These are phyloP conservation scores for Pascua sp. DNA, from an alignment of 1,284 basidiomycete species.

Conservation along the genomic window DNA sequence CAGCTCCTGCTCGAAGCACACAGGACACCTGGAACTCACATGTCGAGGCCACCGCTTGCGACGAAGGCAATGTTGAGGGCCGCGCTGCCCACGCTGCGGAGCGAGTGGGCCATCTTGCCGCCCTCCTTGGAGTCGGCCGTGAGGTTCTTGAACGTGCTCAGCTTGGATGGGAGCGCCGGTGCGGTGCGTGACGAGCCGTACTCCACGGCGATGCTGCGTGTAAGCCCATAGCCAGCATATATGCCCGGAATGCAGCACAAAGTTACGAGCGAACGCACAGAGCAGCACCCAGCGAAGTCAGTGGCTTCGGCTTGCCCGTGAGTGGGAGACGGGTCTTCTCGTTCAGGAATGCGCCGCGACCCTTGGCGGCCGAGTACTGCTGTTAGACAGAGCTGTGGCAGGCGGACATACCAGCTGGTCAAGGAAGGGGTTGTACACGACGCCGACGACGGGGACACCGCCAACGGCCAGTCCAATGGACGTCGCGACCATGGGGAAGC, in stretches of 20 bases:
- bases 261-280: slow-evolving; percentile 47
- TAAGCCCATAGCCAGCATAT: background rate
- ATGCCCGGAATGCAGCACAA: too few species aligned
- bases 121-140: slow-evolving; percentile 67
- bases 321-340: slow-evolving; percentile 61
- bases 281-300: slow-evolving; percentile 72
- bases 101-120: slow-evolving; percentile 82
- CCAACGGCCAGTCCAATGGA: slow-evolving; percentile 86
- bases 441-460: slow-evolving; percentile 75
- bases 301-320: slow-evolving; percentile 70
- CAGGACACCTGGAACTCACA: slow-evolving; percentile 53
- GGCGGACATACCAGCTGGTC: slow-evolving; percentile 60
- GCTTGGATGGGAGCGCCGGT: slow-evolving; percentile 69
- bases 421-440: slow-evolving; percentile 90
- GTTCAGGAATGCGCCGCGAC: slow-evolving; percentile 74
- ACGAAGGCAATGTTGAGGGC: slow-evolving; percentile 80
- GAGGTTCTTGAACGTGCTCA: slow-evolving; percentile 67
- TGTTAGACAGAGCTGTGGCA: slow-evolving; percentile 10
- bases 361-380: slow-evolving; percentile 74
- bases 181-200: slow-evolving; percentile 74
- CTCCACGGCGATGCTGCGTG: slow-evolving; percentile 66
- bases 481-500: slow-evolving; percentile 82
- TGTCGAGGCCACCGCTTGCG: slow-evolving; percentile 75
- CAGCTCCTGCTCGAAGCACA: slow-evolving; percentile 1
- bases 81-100: slow-evolving; percentile 78